These are phyloP conservation scores for Phytophthora sansomeana DNA, from an alignment of 352 stramenopile species.

Conservation along the genomic window DNA sequence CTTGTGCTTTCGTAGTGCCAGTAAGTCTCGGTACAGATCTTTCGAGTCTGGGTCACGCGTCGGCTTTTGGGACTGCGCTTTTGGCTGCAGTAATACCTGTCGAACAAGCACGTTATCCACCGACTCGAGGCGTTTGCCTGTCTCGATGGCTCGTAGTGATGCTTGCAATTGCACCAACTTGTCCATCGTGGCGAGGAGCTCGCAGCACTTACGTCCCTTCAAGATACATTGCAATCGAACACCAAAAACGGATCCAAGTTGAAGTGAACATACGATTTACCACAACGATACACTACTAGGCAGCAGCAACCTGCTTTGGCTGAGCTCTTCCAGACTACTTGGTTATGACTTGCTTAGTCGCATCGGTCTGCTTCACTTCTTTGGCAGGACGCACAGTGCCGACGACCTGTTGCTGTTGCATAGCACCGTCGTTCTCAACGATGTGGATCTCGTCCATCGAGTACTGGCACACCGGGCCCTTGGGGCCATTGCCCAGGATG, in stretches of 20 bases:
- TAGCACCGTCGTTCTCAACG: neutral
- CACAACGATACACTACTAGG: slow-evolving; percentile 4
- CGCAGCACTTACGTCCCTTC: slow-evolving; percentile 12
- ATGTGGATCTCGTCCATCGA: slow-evolving; percentile 32
- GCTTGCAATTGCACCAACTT: slow-evolving; percentile 54
- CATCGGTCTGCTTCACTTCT: slow-evolving; percentile 1
- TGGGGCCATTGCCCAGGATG: slow-evolving; percentile 42
- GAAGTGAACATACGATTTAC: slow-evolving; percentile 11
- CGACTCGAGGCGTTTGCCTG: slow-evolving; percentile 49
- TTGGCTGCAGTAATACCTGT: slow-evolving; percentile 50
- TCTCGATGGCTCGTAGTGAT: slow-evolving; percentile 65
- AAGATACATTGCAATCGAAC: slow-evolving; percentile 1
- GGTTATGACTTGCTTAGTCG: neutral
- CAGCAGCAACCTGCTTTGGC: neutral
- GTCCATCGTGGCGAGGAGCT: slow-evolving; percentile 19
- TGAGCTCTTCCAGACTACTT: neutral
- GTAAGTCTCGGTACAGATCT: slow-evolving; percentile 55
- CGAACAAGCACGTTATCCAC: slow-evolving; percentile 62
- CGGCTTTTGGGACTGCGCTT: slow-evolving; percentile 1
- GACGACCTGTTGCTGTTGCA: slow-evolving; percentile 16
- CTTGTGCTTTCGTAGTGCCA: slow-evolving; percentile 39
- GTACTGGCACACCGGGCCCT: slow-evolving; percentile 40
- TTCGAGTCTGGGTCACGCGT: slow-evolving; percentile 24
- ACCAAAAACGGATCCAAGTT: slow-evolving; percentile 9
- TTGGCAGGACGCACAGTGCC: slow-evolving; percentile 16